These are phyloP conservation scores for Gracilaria caudata DNA, from an alignment of 23 red algal genomes.

Conservation along the genomic window DNA sequence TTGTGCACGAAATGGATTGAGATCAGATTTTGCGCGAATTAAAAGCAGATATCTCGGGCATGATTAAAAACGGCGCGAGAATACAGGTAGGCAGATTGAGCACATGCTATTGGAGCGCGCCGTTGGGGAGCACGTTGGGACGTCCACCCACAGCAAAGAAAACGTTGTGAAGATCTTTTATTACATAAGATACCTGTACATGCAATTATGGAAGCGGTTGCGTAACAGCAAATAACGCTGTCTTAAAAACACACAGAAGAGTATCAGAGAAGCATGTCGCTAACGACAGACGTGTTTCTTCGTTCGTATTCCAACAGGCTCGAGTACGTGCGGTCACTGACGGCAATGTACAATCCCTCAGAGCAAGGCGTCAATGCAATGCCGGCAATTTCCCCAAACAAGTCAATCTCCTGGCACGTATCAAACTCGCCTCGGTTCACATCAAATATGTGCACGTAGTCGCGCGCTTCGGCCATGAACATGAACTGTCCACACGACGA, in stretches of 20 bases:
- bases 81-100: neutral
- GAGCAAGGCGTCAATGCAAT: constrained; percentile 67
- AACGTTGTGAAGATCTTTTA: neutral
- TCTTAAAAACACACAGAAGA: too few relatives aligned
- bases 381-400: constrained; percentile 93
- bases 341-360: constrained; percentile 76
- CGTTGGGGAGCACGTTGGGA: neutral
- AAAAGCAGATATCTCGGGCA: too few relatives aligned
- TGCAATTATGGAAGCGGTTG: neutral
- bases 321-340: constrained; percentile 80
- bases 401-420: constrained; percentile 83
- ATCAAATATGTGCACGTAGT: constrained; percentile 93
- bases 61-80: neutral
- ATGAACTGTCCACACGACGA: constrained; percentile 80
- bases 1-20: too few relatives aligned
- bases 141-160: neutral
- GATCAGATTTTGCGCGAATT: neutral
- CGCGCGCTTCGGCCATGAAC: constrained; percentile 78
- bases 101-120: neutral
- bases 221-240: neutral
- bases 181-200: constrained; percentile 4
- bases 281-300: constrained; percentile 21
- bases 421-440: constrained; percentile 73
- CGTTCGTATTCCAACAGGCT: constrained; percentile 82
- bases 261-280: constrained; percentile 15